Percentiles rank a stretch among this genome's conserved stretches.
Conservation (phyloP, 2,329 filamentous ascomycete genomes). For the Capronia coronata region DNA sequence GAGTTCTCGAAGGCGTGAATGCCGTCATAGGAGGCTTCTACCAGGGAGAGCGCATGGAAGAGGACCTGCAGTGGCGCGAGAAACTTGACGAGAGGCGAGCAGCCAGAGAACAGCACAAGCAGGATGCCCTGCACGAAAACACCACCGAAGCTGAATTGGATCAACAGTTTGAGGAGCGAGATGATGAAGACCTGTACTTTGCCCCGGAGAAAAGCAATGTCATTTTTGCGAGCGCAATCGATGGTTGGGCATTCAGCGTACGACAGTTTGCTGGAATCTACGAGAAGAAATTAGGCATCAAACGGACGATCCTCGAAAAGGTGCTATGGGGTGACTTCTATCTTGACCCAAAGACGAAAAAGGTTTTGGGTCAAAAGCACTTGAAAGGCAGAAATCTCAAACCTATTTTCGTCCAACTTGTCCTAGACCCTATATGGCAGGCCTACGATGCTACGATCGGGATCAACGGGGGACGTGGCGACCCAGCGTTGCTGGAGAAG, state of each 20-base stretch:
- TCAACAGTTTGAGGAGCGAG: slow-evolving; percentile 72
- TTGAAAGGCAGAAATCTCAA: slow-evolving; percentile 86
- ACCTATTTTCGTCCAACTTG: slow-evolving; percentile 94
- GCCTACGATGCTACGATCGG: slow-evolving; percentile 87
- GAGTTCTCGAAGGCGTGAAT: slow-evolving; percentile 90
- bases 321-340: slow-evolving; percentile 97
- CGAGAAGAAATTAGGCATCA: slow-evolving; percentile 95
- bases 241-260: slow-evolving; percentile 98
- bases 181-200: slow-evolving; percentile 97
- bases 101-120: slow-evolving; percentile 51
- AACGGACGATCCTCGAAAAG: slow-evolving; percentile 78
- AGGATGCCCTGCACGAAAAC: slow-evolving; percentile 28
- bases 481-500: slow-evolving; percentile 77
- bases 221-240: slow-evolving; percentile 94
- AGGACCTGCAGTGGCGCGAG: slow-evolving; percentile 93
- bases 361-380: slow-evolving; percentile 83
- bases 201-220: slow-evolving; percentile 98
- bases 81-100: slow-evolving; percentile 75
- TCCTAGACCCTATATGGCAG: slow-evolving; percentile 92
- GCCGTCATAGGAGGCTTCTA: slow-evolving; percentile 97
- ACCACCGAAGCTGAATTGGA: slow-evolving; percentile 40
- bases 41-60: slow-evolving; percentile 96
- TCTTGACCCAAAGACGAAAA: slow-evolving; percentile 92
- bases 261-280: slow-evolving; percentile 89
- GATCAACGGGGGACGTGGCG: slow-evolving; percentile 67